These are phyloP conservation scores for Jackrogersella minutella DNA, from an alignment of 495 filamentous ascomycete genomes.

Conservation along the genomic window DNA sequence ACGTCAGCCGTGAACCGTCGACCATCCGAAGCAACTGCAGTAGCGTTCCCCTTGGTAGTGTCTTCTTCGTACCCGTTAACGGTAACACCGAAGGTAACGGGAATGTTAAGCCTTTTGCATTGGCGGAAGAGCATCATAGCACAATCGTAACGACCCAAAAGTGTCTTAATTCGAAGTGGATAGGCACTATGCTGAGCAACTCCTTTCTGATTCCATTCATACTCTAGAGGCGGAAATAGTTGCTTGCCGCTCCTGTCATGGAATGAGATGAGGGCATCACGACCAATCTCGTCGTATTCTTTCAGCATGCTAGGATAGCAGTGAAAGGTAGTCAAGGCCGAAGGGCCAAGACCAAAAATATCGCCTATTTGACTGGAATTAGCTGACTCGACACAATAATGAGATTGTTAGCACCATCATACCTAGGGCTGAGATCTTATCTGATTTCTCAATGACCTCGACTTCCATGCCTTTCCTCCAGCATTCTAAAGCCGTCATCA, in stretches of 20 bases:
- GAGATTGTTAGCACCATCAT: neutral
- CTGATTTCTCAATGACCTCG: conserved; percentile 56
- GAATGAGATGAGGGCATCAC: conserved; percentile 44
- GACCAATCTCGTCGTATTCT: conserved; percentile 47
- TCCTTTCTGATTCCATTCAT: conserved; percentile 30
- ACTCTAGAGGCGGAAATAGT: conserved; percentile 27
- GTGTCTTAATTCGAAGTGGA: conserved; percentile 15
- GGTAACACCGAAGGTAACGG: conserved; percentile 52
- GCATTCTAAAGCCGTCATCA: conserved; percentile 66
- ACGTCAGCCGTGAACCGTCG: conserved; percentile 58
- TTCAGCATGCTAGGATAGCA: conserved; percentile 57
- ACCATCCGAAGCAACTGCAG: conserved; percentile 54
- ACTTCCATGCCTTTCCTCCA: conserved; percentile 67
- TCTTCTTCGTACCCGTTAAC: conserved; percentile 53
- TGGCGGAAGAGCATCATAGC: conserved; percentile 56
- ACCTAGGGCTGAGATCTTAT: conserved; percentile 38
- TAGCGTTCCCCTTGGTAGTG: conserved; percentile 49
- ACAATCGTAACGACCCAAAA: conserved; percentile 32
- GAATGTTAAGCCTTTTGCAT: conserved; percentile 51
- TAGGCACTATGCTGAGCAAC: conserved; percentile 2
- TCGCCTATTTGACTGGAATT: conserved; percentile 46
- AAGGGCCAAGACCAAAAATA: conserved; percentile 52
- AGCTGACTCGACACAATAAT: neutral
- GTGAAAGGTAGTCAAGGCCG: conserved; percentile 44
- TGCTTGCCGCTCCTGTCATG: conserved; percentile 49